phyloP scores from a whole-genome alignment of 2,329 filamentous ascomycete species.

The Whalleya microplaca region DNA sequence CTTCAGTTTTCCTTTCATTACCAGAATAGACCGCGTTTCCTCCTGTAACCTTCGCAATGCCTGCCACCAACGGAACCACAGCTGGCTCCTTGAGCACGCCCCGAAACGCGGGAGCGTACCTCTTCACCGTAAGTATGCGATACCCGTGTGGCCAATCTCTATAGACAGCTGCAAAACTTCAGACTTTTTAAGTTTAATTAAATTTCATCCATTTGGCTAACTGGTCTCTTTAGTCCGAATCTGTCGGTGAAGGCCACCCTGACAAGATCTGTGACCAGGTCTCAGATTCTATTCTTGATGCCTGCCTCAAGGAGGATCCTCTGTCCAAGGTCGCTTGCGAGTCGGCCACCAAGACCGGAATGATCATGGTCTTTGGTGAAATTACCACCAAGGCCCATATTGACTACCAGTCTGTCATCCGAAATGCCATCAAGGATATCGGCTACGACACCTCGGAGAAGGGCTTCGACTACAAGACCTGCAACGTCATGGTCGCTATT shows the following conservation, averaged over 20 bases:
- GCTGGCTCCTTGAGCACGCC: constrained; percentile 46
- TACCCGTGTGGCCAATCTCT: background rate
- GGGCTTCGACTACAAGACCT: constrained; percentile 99
- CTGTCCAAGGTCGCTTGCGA: constrained; percentile 99
- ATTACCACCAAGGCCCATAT: constrained; percentile 95
- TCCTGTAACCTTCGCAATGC: constrained; percentile 56
- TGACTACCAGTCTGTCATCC: constrained; percentile 98
- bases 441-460: constrained; percentile 96
- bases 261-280: constrained; percentile 99
- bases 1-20: constrained; percentile 19
- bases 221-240: constrained; percentile 67
- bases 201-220: constrained; percentile 19
- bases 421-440: constrained; percentile 94
- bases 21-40: constrained; percentile 27
- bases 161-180: background rate
- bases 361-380: constrained; percentile 79
- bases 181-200: background rate
- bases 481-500: constrained; percentile 97
- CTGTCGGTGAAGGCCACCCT: constrained; percentile 87
- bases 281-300: constrained; percentile 97
- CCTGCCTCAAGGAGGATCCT: constrained; percentile 91
- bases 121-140: constrained; percentile 70
- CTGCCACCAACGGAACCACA: constrained; percentile 54
- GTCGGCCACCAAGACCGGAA: background rate
- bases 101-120: constrained; percentile 72